phyloP scores from a whole-genome alignment of 768 basidiomycete genomes.

The Suillus subaureus region DNA sequence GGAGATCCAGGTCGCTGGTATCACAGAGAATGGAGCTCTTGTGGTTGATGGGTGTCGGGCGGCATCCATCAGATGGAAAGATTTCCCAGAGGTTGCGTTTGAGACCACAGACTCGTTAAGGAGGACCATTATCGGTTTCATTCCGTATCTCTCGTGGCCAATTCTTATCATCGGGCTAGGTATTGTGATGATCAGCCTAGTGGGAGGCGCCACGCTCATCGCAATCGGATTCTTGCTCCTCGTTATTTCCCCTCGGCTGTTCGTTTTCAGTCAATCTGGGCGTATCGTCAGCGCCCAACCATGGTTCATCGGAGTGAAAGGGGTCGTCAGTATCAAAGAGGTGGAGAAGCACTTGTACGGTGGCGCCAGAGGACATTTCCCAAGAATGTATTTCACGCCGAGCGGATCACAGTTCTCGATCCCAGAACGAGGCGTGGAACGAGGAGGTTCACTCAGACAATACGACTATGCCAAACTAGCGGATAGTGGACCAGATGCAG shows the following conservation, averaged over 20 bases:
- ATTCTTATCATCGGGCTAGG: constrained; percentile 11
- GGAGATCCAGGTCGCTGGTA: constrained; percentile 22
- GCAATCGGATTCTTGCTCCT: constrained; percentile 9
- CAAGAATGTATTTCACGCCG: constrained; percentile 15
- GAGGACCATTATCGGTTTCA: constrained; percentile 6
- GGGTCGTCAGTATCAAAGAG: constrained; percentile 14
- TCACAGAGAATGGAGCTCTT: constrained; percentile 19
- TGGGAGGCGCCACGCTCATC: constrained; percentile 8
- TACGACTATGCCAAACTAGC: constrained; percentile 6
- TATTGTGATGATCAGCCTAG: not conserved
- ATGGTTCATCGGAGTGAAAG: constrained; percentile 26
- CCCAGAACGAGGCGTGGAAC: not conserved
- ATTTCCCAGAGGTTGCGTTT: constrained; percentile 19
- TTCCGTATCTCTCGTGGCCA: constrained; percentile 18
- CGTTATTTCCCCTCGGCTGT: constrained; percentile 7
- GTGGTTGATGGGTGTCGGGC: constrained; percentile 23
- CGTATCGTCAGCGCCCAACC: constrained; percentile 19
- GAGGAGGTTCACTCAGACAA: constrained; percentile 14
- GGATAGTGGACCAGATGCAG: constrained; percentile 4
- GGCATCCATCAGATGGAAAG: constrained; percentile 23
- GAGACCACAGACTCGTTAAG: constrained; percentile 13
- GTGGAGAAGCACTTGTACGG: constrained; percentile 20
- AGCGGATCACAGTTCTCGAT: constrained; percentile 20
- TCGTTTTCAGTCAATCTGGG: constrained; percentile 19
- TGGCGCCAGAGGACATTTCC: constrained; percentile 10